Evolutionary conservation across 2,329 filamentous ascomycete species (phyloP), one percentile per base, ranked within the genome.

Genomic region (Penicillium hesseltinei): DNA sequence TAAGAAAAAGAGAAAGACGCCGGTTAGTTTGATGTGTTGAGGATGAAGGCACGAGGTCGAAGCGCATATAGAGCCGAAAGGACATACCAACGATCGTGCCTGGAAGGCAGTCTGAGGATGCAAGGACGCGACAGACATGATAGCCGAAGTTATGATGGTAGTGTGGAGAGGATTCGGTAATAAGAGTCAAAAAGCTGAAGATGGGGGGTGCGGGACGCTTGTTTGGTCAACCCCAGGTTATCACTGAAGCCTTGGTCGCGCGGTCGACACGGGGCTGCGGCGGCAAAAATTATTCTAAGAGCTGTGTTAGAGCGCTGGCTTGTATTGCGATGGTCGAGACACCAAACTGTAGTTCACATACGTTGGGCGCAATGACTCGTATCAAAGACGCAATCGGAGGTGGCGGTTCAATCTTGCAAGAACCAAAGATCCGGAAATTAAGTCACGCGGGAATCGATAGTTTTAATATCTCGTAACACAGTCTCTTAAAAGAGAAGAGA

Each of bases 41-140:
- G 17, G 17, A 33, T 17, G 10, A 42, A 13, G 27, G 43, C 19
- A 27, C 23, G 23, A 7, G 15, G 4, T 29, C 27, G 29, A 17
- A 27, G 23, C 25, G 40, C 42, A 47, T 47, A 31, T 40, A 13
- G 23, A 42, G 19, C n/a, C 42, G 44, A 25, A 50, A 45, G 33
- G 23, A 68, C 73, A 59, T 73, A 79, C 77, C 64, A 81, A 64
- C 58, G 78, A 80, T 44, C 79, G 76, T 39, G 73, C 78, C 66
- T 79, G 78, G 62, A 78, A 80, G 58, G 76, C 77, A 42, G 77
- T 77, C 51, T 77, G 71, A 55, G 68, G 75, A 57, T 70, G 69
- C 63, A 79, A 51, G 39, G 71, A 66, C 23, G 75, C 64, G 48
- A 79, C 77, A 63, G 78, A 79, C 77, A 80, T 80, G 59, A 58